These are phyloP conservation scores for Zasmidium citrigriseum DNA, from an alignment of 2,329 filamentous ascomycete genomes.

Conservation along the genomic window DNA sequence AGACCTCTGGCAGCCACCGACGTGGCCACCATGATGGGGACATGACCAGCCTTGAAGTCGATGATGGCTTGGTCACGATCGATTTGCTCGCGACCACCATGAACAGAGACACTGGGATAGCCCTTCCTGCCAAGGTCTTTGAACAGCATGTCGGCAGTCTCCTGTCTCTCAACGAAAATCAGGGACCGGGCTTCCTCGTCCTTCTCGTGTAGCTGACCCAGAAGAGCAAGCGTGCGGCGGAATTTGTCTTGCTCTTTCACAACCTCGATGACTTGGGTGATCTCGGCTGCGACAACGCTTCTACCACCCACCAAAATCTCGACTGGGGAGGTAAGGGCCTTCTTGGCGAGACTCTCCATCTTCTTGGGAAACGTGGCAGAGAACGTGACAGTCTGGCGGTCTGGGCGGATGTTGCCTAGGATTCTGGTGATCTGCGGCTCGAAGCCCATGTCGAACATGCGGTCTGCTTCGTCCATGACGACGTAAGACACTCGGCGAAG, in stretches of 20 bases:
- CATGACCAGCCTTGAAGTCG: constrained; percentile 88
- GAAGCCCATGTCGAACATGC: constrained; percentile 99
- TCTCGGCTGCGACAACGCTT: constrained; percentile 68
- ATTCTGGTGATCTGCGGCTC: constrained; percentile 98
- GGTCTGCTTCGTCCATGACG: constrained; percentile 94
- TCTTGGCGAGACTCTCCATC: constrained; percentile 87
- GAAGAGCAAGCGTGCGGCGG: constrained; percentile 75
- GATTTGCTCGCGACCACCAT: constrained; percentile 90
- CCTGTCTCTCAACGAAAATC: constrained; percentile 53
- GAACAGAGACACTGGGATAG: constrained; percentile 90
- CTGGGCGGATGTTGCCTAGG: constrained; percentile 84
- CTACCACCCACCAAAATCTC: constrained; percentile 91
- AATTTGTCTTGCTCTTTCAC: constrained; percentile 83
- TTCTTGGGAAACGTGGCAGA: constrained; percentile 94
- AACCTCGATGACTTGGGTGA: constrained; percentile 90
- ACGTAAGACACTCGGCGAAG: constrained; percentile 87
- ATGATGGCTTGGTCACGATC: constrained; percentile 90
- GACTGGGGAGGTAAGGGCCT: constrained; percentile 79
- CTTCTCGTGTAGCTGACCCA: constrained; percentile 81
- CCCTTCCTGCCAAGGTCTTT: constrained; percentile 79
- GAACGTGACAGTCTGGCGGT: constrained; percentile 92
- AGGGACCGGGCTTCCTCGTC: constrained; percentile 89
- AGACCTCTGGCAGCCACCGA: constrained; percentile 93
- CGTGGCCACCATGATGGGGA: constrained; percentile 89
- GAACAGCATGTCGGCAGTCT: constrained; percentile 47